phyloP scores from a whole-genome alignment of 2,329 filamentous ascomycete species.

The Ascochyta pisi region DNA sequence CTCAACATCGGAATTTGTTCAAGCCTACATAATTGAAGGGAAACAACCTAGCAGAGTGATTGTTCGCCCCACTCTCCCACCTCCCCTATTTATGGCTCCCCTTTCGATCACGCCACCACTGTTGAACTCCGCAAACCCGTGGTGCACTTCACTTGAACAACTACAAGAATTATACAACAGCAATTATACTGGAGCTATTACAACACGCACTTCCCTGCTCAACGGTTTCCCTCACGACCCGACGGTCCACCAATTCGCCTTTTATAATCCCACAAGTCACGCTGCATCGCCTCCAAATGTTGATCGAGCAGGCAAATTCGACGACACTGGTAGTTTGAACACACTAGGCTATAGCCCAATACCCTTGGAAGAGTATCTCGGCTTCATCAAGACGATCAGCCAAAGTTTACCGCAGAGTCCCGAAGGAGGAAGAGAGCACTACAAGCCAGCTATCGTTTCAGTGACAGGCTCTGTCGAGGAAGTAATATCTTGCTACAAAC shows the following conservation, averaged over 20 bases:
- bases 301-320: constrained; percentile 26
- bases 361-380: constrained; percentile 65
- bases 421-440: constrained; percentile 4
- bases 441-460: constrained; percentile 72
- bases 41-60: background rate
- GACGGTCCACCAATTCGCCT: constrained; percentile 67
- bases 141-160: constrained; percentile 72
- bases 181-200: constrained; percentile 73
- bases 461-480: constrained; percentile 70
- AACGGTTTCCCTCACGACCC: constrained; percentile 69
- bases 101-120: constrained; percentile 68
- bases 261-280: constrained; percentile 63
- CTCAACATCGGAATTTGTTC: background rate
- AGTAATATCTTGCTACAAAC: constrained; percentile 62
- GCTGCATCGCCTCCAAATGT: constrained; percentile 27
- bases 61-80: background rate
- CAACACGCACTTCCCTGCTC: constrained; percentile 73
- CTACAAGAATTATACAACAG: constrained; percentile 67
- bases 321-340: constrained; percentile 60
- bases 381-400: constrained; percentile 59
- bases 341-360: constrained; percentile 77
- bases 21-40: background rate
- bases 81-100: constrained; percentile 29
- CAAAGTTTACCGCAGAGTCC: constrained; percentile 25
- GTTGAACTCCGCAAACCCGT: constrained; percentile 77